A percentile compares a stretch with the other conserved stretches of the same genome.
Conservation (phyloP, 352 stramenopile genomes). For the Pythium folliculosum region DNA sequence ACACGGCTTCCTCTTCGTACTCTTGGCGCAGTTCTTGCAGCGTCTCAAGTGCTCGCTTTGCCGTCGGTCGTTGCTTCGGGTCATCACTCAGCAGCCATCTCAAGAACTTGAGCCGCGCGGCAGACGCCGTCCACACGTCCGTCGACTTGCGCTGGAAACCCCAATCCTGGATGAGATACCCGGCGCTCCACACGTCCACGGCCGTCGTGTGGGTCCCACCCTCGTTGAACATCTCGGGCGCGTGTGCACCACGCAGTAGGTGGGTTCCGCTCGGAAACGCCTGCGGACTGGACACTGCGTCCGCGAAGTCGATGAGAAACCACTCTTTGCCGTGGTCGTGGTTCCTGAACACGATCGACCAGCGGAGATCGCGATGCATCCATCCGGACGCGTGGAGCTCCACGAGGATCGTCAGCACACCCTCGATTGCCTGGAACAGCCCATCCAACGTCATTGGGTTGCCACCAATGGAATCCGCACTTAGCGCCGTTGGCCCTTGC, state of each 20-base stretch:
- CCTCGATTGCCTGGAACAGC: neutral
- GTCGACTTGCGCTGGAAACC: neutral
- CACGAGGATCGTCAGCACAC: conserved; percentile 4
- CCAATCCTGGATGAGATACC: conserved; percentile 10
- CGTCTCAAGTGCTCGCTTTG: neutral
- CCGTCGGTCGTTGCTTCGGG: neutral
- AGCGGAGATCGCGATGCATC: conserved; percentile 22
- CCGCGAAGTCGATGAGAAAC: conserved; percentile 17
- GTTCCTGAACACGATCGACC: conserved; percentile 9
- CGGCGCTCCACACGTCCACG: conserved; percentile 14
- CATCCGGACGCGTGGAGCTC: neutral
- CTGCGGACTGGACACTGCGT: conserved; percentile 12
- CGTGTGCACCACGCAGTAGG: conserved; percentile 3
- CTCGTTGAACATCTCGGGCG: conserved; percentile 15
- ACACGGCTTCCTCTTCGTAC: neutral
- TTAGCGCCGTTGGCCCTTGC: no score
- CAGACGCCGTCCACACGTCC: neutral
- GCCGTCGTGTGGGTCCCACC: conserved; percentile 13
- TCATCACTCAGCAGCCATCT: neutral
- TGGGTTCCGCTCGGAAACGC: neutral
- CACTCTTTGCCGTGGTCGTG: neutral
- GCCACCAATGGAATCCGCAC: neutral
- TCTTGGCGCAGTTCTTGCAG: neutral
- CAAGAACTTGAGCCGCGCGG: neutral
- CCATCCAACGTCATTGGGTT: neutral